Evolutionary conservation across 1,139 yeast species (phyloP).

Genomic region (Nadsonia starkeyi-henricii): DNA sequence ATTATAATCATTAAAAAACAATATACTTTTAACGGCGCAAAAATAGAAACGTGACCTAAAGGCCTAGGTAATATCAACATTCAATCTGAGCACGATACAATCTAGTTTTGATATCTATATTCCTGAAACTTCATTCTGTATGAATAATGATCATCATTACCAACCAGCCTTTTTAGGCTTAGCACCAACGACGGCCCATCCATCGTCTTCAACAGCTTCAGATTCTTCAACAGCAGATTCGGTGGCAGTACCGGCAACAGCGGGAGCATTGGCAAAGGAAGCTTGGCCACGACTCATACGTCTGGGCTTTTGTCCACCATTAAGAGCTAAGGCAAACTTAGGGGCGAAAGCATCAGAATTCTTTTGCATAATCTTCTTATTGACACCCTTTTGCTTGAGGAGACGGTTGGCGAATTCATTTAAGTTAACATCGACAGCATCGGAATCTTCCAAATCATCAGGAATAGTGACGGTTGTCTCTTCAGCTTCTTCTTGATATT

Average conservation of each 20-base stretch:
- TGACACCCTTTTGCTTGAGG: slow-evolving; percentile 5
- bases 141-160: background rate
- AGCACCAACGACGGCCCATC: slow-evolving; percentile 14
- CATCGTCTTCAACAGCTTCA: slow-evolving; percentile 16
- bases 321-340: slow-evolving; percentile 6
- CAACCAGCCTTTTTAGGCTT: background rate
- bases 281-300: slow-evolving; percentile 3
- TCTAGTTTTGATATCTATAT: background rate
- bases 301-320: slow-evolving; percentile 4
- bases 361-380: slow-evolving; percentile 2
- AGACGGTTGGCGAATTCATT: slow-evolving; percentile 7
- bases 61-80: background rate
- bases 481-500: slow-evolving; percentile 6
- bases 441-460: slow-evolving; percentile 6
- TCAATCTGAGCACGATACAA: background rate
- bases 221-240: slow-evolving; percentile 13
- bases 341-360: slow-evolving; percentile 5
- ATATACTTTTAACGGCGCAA: background rate
- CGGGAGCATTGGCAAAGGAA: slow-evolving; percentile 4
- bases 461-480: slow-evolving; percentile 5
- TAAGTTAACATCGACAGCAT: slow-evolving; percentile 5
- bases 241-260: slow-evolving; percentile 2
- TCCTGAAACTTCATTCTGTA: background rate
- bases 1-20: background rate
- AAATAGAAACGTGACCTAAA: background rate